These are phyloP conservation scores for Chalciporus sphaerocephalus DNA, from an alignment of 768 basidiomycete species.

Conservation along the genomic window DNA sequence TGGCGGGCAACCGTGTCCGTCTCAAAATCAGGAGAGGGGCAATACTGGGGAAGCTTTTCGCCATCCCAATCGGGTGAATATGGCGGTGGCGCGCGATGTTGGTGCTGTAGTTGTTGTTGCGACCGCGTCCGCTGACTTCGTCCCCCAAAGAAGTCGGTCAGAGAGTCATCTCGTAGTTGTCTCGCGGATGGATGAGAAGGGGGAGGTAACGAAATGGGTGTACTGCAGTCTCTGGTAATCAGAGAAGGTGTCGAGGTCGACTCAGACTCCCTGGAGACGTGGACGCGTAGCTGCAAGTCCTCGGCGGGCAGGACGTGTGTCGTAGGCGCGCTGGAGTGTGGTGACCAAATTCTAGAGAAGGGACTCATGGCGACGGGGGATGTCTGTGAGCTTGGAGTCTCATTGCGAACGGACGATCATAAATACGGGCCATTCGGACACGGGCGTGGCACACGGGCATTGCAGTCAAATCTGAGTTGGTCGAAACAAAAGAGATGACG, in stretches of 20 bases:
- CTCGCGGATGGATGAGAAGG: constrained; percentile 20
- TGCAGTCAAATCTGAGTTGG: constrained; percentile 13
- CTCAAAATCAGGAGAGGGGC: constrained; percentile 36
- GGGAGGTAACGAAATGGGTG: constrained; percentile 21
- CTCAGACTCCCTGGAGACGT: constrained; percentile 24
- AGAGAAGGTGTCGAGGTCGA: constrained; percentile 12
- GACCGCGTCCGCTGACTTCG: constrained; percentile 23
- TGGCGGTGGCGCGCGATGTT: constrained; percentile 34
- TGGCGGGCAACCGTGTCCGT: constrained; percentile 54
- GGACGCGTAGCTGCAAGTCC: constrained; percentile 20
- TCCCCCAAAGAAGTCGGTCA: constrained; percentile 32
- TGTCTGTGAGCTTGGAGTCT: background rate
- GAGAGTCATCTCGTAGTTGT: constrained; percentile 28
- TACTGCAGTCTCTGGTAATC: constrained; percentile 12
- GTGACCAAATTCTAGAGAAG: constrained; percentile 9
- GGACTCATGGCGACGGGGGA: constrained; percentile 13
- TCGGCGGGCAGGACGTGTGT: constrained; percentile 10
- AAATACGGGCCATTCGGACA: constrained; percentile 21
- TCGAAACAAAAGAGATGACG: constrained; percentile 28
- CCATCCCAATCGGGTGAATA: constrained; percentile 41
- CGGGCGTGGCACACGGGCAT: constrained; percentile 7
- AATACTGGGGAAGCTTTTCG: constrained; percentile 27
- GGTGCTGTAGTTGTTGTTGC: background rate
- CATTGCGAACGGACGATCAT: constrained; percentile 7
- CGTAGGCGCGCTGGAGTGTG: constrained; percentile 1